Evolutionary conservation across 192 early-diverging fungal genomes (phyloP), one percentile per base, ranked within the genome.

Genomic region (Thamnidium elegans): DNA sequence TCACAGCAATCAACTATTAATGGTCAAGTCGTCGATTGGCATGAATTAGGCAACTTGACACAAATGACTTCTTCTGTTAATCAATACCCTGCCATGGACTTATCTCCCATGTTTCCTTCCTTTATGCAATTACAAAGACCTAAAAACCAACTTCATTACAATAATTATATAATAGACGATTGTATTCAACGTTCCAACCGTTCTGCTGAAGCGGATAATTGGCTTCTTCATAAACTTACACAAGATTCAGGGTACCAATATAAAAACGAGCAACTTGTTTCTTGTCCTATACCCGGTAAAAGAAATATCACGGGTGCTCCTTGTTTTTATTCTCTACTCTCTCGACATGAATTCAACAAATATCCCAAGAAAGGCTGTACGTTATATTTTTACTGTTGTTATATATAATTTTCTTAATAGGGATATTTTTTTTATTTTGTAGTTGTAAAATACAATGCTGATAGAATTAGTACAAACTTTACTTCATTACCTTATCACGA

Each of bases 91-190:
- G 66, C 65, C 30, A 51, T 64, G 14, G 74, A 76, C 39, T 36
- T 76, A 2, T 76, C 74, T 4, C 60, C 69, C 42, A 62, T 71
- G 32, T 76, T 76, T 47, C 74, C 74, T 5, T 62, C 50, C 11
- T 76, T 67, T 56, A 76, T 70, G 55, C 39, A 51, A 7, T 50
- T 76, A 13, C 20, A 58, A 9, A 62, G 74, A 39, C 26, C 58
- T 20, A n/a, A 0, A 15, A 17, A 23, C 15, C 36, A 56, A 10
- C 48, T 19, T 44, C 52, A 55, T 2, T 72, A 72, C 55, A 15
- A 53, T n/a, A 55, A 76, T 30, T 43, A 20, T 10, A 55, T 31
- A 0, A 50, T 71, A 34, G 56, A 72, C 5, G 11, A 9, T 1
- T 76, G 74, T 55, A 63, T 76, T 31, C 62, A 51, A 7, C 55